Conservation (phyloP, 202 grass and related monocot genomes). For the Zoysia matrella region DNA sequence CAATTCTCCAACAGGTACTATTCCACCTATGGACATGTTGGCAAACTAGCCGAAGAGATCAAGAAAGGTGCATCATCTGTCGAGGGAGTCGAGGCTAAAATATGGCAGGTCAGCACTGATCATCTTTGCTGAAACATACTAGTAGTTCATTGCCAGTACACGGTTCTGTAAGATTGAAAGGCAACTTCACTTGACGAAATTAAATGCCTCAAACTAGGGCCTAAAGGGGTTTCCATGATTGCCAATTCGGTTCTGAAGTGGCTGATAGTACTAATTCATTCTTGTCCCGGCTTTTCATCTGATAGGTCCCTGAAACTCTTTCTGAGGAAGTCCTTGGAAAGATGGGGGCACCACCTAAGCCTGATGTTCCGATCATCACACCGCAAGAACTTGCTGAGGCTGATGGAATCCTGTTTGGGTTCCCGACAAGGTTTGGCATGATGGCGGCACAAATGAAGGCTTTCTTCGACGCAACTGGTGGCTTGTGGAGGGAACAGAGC, state of each 20-base stretch:
- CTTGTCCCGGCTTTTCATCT: slow-evolving; percentile 2
- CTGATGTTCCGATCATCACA: slow-evolving; percentile 68
- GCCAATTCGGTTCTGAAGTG: background rate
- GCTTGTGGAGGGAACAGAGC: slow-evolving; percentile 83
- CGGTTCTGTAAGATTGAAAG: background rate
- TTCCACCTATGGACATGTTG: slow-evolving; percentile 91
- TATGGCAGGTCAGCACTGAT: slow-evolving; percentile 72
- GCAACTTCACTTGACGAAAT: background rate
- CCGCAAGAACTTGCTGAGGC: slow-evolving; percentile 78
- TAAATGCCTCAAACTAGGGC: slow-evolving; percentile 11
- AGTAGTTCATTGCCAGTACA: background rate
- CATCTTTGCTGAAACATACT: background rate
- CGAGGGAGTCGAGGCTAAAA: slow-evolving; percentile 84
- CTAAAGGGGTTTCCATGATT: background rate
- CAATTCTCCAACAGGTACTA: slow-evolving; percentile 74
- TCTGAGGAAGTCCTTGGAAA: slow-evolving; percentile 82
- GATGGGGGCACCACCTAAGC: slow-evolving; percentile 85
- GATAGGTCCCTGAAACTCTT: slow-evolving; percentile 85
- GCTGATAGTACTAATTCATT: background rate
- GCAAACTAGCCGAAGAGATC: slow-evolving; percentile 82
- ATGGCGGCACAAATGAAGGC: slow-evolving; percentile 39
- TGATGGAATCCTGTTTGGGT: slow-evolving; percentile 85
- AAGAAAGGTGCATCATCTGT: slow-evolving; percentile 79
- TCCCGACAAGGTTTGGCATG: slow-evolving; percentile 96
- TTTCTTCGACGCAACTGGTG: slow-evolving; percentile 87